Conservation (phyloP, 1,284 basidiomycete genomes). For the Trametes hirsuta region DNA sequence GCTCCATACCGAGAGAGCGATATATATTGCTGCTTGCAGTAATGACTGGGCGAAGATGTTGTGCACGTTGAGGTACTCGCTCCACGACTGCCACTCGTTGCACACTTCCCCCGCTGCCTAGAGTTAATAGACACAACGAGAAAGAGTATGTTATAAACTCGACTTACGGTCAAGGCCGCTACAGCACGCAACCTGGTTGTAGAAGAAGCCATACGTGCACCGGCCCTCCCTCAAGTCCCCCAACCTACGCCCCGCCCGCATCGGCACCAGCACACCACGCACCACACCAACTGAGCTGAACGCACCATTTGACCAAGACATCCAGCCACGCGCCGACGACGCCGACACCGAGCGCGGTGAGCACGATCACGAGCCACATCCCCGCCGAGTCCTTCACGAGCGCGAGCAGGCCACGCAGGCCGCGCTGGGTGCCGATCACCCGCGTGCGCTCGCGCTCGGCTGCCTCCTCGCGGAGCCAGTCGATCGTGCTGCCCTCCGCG, state of each 20-base stretch:
- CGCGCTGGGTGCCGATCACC: conserved; percentile 51
- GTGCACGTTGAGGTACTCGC: conserved; percentile 54
- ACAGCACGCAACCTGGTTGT: conserved; percentile 75
- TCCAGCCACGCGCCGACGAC: conserved; percentile 75
- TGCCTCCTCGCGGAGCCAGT: conserved; percentile 74
- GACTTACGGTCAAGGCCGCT: conserved; percentile 71
- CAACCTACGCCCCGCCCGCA: conserved; percentile 46
- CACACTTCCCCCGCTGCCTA: conserved; percentile 69
- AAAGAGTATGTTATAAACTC: not conserved
- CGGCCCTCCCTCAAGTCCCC: conserved; percentile 72
- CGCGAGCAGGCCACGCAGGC: conserved; percentile 55
- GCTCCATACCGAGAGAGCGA: conserved; percentile 57
- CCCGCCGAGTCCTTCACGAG: conserved; percentile 60
- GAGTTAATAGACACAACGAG: conserved; percentile 6
- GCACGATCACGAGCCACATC: conserved; percentile 70
- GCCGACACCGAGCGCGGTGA: conserved; percentile 71
- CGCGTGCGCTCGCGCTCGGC: conserved; percentile 62
- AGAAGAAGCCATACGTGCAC: conserved; percentile 73
- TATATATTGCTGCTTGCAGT: conserved; percentile 66
- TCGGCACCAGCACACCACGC: not conserved
- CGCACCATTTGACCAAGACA: conserved; percentile 74
- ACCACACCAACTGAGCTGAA: conserved; percentile 6
- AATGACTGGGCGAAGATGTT: conserved; percentile 63
- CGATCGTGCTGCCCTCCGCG: conserved; percentile 61
- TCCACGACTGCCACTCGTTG: conserved; percentile 72